phyloP scores from a whole-genome alignment of 2,329 filamentous ascomycete species.

The Neonectria neomacrospora region DNA sequence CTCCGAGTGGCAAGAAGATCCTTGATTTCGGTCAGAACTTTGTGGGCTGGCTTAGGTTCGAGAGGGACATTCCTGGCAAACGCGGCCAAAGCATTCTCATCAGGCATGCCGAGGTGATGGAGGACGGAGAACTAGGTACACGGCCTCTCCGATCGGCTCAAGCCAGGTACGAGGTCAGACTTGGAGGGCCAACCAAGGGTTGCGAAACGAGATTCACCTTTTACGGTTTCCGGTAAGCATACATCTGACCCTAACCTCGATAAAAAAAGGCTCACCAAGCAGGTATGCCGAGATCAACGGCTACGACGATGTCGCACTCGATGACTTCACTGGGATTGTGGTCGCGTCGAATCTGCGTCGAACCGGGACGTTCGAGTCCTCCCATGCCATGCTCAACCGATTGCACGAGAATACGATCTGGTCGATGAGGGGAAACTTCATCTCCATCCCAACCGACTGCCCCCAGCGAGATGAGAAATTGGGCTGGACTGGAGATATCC shows the following conservation, averaged over 20 bases:
- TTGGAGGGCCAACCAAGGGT: slow-evolving; percentile 21
- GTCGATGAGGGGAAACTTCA: slow-evolving; percentile 67
- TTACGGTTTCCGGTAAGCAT: slow-evolving; percentile 65
- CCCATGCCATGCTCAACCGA: slow-evolving; percentile 60
- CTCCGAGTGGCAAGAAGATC: slow-evolving; percentile 56
- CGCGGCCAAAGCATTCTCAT: slow-evolving; percentile 57
- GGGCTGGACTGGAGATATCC: slow-evolving; percentile 61
- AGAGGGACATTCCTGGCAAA: slow-evolving; percentile 44
- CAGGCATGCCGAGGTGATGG: slow-evolving; percentile 65
- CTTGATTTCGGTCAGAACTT: slow-evolving; percentile 70
- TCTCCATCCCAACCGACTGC: slow-evolving; percentile 66
- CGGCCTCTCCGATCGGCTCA: slow-evolving; percentile 34
- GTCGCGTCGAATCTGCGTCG: slow-evolving; percentile 56
- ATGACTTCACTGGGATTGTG: slow-evolving; percentile 20
- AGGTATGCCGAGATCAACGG: slow-evolving; percentile 24
- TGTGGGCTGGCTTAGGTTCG: slow-evolving; percentile 60
- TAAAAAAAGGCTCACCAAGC: background rate
- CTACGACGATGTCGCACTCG: slow-evolving; percentile 4
- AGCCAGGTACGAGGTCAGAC: slow-evolving; percentile 23
- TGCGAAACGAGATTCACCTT: slow-evolving; percentile 59
- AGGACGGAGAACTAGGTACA: slow-evolving; percentile 56
- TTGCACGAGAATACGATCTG: slow-evolving; percentile 64
- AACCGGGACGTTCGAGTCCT: slow-evolving; percentile 61
- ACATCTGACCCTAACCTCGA: slow-evolving; percentile 57
- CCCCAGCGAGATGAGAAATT: slow-evolving; percentile 63